Conservation (phyloP, 306 rosid species). For the Prunus kanzakura region DNA sequence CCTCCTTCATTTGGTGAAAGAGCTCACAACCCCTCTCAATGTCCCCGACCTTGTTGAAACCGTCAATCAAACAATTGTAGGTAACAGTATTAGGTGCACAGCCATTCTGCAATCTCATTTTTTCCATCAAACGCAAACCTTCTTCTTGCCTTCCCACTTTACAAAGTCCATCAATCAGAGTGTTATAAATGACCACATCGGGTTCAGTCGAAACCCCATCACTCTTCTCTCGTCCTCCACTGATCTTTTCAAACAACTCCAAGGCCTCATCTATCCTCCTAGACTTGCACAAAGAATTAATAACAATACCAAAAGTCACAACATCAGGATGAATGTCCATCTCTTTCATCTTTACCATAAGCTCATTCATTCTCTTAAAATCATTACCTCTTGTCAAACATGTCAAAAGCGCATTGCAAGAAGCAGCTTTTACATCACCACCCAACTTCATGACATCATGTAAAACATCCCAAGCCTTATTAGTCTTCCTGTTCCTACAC, state of each 20-base stretch:
- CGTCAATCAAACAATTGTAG: slow-evolving; percentile 76
- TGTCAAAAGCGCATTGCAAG: slow-evolving; percentile 67
- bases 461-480: slow-evolving; percentile 62
- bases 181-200: slow-evolving; percentile 59
- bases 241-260: slow-evolving; percentile 54
- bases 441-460: slow-evolving; percentile 43
- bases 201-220: slow-evolving; percentile 37
- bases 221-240: slow-evolving; percentile 25
- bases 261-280: slow-evolving; percentile 69
- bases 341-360: slow-evolving; percentile 63
- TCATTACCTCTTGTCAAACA: slow-evolving; percentile 53
- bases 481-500: slow-evolving; percentile 49
- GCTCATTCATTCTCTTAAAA: slow-evolving; percentile 54
- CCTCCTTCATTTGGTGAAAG: slow-evolving; percentile 55
- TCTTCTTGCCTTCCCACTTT: slow-evolving; percentile 86
- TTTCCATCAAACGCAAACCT: slow-evolving; percentile 55
- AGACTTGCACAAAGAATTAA: slow-evolving; percentile 60
- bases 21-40: slow-evolving; percentile 52
- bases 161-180: slow-evolving; percentile 79
- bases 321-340: slow-evolving; percentile 48
- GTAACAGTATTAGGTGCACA: slow-evolving; percentile 51
- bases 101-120: slow-evolving; percentile 45
- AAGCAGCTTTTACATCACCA: slow-evolving; percentile 48
- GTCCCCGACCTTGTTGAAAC: slow-evolving; percentile 61
- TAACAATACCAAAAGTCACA: slow-evolving; percentile 63